A percentile compares a stretch with the other conserved stretches of the same genome.
These are phyloP conservation scores for Rhizopogon salebrosus DNA, from an alignment of 768 basidiomycete genomes.

Conservation along the genomic window DNA sequence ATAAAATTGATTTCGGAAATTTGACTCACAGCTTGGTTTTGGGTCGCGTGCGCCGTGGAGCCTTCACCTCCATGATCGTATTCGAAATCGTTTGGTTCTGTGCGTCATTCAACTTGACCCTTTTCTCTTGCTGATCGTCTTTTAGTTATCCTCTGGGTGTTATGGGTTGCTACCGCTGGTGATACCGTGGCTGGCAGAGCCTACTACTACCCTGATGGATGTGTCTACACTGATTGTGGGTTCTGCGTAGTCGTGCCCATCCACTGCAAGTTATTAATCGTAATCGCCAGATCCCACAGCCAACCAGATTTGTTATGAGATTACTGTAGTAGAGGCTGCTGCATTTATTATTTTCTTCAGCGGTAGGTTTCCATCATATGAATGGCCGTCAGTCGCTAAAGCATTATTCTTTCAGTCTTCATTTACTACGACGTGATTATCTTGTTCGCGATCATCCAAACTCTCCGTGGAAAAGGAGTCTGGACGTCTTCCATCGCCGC, in stretches of 20 bases:
- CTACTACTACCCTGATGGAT: slow-evolving; percentile 14
- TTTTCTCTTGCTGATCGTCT: background rate
- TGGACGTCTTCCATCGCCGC: slow-evolving; percentile 21
- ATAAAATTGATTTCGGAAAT: background rate
- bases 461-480: slow-evolving; percentile 15
- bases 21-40: slow-evolving; percentile 12
- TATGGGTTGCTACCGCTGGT: slow-evolving; percentile 16
- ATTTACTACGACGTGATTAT: slow-evolving; percentile 18
- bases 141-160: slow-evolving; percentile 17
- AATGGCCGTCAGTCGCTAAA: background rate
- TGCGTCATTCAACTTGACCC: slow-evolving; percentile 4
- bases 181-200: slow-evolving; percentile 6
- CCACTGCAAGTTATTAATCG: background rate
- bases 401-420: slow-evolving; percentile 12
- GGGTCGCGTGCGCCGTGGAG: slow-evolving; percentile 1
- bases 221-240: slow-evolving; percentile 10
- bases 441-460: slow-evolving; percentile 18
- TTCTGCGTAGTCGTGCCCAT: background rate
- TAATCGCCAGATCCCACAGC: slow-evolving; percentile 3
- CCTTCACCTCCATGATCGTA: slow-evolving; percentile 17
- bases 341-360: slow-evolving; percentile 19
- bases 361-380: slow-evolving; percentile 12
- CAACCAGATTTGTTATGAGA: slow-evolving; percentile 14
- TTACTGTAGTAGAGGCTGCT: slow-evolving; percentile 14
- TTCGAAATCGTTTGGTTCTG: slow-evolving; percentile 24